Conservation (phyloP, 352 stramenopile species). For the Pythium dissimile region DNA sequence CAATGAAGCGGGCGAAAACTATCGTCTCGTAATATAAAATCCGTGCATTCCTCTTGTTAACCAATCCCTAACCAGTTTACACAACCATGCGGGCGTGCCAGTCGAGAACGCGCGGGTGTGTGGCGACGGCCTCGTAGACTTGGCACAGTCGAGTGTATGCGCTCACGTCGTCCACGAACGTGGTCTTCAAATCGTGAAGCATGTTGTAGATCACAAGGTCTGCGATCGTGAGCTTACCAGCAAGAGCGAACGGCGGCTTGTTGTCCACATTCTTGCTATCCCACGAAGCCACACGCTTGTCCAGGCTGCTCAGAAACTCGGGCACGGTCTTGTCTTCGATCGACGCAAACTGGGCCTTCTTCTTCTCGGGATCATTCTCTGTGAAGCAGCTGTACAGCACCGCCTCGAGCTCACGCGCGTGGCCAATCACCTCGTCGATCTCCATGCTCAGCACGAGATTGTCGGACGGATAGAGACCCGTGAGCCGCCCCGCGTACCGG, state of each 20-base stretch:
- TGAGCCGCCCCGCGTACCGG: constrained; percentile 28
- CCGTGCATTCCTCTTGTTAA: neutral
- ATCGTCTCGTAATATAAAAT: constrained; percentile 2
- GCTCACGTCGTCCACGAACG: constrained; percentile 20
- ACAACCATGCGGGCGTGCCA: constrained; percentile 42
- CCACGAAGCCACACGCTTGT: constrained; percentile 34
- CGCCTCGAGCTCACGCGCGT: constrained; percentile 30
- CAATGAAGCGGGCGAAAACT: neutral
- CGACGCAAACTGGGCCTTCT: constrained; percentile 25
- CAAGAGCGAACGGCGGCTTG: constrained; percentile 20
- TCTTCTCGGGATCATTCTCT: constrained; percentile 30
- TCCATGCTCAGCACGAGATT: neutral
- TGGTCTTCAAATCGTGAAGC: constrained; percentile 36
- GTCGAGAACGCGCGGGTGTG: constrained; percentile 39
- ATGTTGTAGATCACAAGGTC: constrained; percentile 52
- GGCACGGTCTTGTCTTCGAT: constrained; percentile 35
- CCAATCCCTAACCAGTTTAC: neutral
- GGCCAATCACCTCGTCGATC: constrained; percentile 41
- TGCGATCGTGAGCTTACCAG: constrained; percentile 36
- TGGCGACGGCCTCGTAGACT: constrained; percentile 30
- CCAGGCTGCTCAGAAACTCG: constrained; percentile 32
- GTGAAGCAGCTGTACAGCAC: constrained; percentile 16
- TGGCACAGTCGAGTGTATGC: constrained; percentile 18
- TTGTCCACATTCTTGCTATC: neutral
- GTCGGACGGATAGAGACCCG: constrained; percentile 12